Conservation (phyloP, 2,329 filamentous ascomycete species). For the Ceratocystis eucalypticola region DNA sequence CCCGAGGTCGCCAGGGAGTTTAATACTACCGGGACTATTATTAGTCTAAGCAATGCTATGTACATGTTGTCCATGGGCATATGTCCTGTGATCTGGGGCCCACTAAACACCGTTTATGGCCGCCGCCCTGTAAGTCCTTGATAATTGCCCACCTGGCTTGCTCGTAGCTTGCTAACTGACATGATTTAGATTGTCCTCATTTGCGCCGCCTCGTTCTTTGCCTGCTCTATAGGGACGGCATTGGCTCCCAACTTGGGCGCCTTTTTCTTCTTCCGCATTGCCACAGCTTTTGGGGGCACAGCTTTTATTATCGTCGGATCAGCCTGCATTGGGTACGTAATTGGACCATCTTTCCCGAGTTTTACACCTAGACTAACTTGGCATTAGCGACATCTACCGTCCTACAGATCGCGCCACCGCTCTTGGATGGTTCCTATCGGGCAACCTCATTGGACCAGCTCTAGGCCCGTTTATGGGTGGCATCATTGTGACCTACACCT, state of each 20-base stretch:
- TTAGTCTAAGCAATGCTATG: slow-evolving; percentile 63
- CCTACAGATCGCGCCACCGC: slow-evolving; percentile 58
- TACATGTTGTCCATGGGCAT: slow-evolving; percentile 64
- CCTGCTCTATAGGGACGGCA: slow-evolving; percentile 58
- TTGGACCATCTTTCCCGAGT: not conserved
- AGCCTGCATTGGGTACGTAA: slow-evolving; percentile 47
- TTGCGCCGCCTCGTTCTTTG: slow-evolving; percentile 50
- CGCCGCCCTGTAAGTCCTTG: slow-evolving; percentile 38
- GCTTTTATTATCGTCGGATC: slow-evolving; percentile 60
- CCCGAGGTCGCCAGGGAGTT: slow-evolving; percentile 59
- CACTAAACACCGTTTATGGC: slow-evolving; percentile 52
- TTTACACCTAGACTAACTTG: not conserved
- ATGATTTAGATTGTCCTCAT: slow-evolving; percentile 31
- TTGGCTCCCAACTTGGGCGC: slow-evolving; percentile 55
- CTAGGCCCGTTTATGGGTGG: slow-evolving; percentile 59
- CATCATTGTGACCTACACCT: slow-evolving; percentile 60
- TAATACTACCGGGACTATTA: slow-evolving; percentile 50
- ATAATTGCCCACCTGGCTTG: not conserved
- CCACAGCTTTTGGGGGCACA: slow-evolving; percentile 63
- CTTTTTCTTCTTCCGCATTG: slow-evolving; percentile 61
- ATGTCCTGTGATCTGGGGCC: slow-evolving; percentile 57
- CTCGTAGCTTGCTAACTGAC: not conserved
- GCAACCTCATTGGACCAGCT: slow-evolving; percentile 58
- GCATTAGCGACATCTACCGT: slow-evolving; percentile 42
- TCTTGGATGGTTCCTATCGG: slow-evolving; percentile 58